Evolutionary conservation across 306 rosid genomes (phyloP).

Genomic region (Sophora flavescens): DNA sequence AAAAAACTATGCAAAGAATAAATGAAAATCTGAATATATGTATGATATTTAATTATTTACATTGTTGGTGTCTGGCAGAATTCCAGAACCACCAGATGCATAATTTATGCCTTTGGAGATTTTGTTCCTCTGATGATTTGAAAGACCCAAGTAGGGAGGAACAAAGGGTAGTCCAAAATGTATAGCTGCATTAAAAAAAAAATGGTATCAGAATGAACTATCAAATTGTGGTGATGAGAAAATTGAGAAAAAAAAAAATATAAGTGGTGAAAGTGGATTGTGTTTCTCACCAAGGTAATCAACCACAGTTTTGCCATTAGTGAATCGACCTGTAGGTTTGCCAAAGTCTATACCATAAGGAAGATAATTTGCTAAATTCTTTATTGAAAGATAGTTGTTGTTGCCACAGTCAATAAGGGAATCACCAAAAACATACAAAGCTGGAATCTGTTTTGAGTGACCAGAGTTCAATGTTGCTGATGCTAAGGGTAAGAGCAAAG

Average conservation of each 20-base stretch:
- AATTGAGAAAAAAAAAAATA: neutral
- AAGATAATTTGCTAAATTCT: neutral
- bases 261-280: neutral
- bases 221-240: neutral
- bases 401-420: conserved; percentile 54
- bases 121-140: conserved; percentile 40
- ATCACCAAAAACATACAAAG: conserved; percentile 60
- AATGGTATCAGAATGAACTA: neutral
- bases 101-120: conserved; percentile 46
- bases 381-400: conserved; percentile 23
- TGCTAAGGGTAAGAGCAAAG: neutral
- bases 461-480: neutral
- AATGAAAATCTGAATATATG: neutral
- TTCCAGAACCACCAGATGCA: conserved; percentile 52
- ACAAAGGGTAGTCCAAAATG: conserved; percentile 48
- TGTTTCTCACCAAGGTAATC: conserved; percentile 52
- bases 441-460: conserved; percentile 39
- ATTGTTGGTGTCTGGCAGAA: conserved; percentile 46
- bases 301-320: conserved; percentile 54
- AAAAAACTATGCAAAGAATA: neutral
- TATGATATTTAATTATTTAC: conserved; percentile 23
- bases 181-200: conserved; percentile 42
- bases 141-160: conserved; percentile 52
- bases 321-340: conserved; percentile 49
- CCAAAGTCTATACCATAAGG: conserved; percentile 57